A percentile compares a stretch with the other conserved stretches of the same genome.
Evolutionary conservation across 2,329 filamentous ascomycete species (phyloP).

Genomic region (Calcarisporium arbuscula): DNA sequence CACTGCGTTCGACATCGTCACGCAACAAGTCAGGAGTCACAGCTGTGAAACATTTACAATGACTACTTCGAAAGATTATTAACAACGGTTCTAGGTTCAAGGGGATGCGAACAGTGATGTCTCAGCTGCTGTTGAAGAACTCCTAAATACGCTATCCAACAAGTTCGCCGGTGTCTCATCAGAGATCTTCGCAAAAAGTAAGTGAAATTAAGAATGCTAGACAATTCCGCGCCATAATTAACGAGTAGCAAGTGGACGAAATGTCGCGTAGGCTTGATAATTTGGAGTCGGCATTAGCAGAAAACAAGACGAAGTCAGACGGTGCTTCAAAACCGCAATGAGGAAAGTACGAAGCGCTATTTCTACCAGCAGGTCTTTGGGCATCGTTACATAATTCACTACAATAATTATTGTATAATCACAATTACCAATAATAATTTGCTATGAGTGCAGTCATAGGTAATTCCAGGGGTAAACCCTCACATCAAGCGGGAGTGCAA

Average conservation of each 20-base stretch:
- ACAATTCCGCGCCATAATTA: slow-evolving; percentile 6
- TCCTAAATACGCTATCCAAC: slow-evolving; percentile 74
- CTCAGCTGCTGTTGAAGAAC: slow-evolving; percentile 74
- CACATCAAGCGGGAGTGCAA: too few relatives aligned
- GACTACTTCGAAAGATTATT: too few relatives aligned
- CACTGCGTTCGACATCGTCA: too few relatives aligned
- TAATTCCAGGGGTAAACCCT: too few relatives aligned
- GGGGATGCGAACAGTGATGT: slow-evolving; percentile 57
- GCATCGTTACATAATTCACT: too few relatives aligned
- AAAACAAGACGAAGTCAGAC: slow-evolving; percentile 41
- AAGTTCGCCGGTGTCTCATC: slow-evolving; percentile 82
- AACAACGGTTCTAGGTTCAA: slow-evolving; percentile 22
- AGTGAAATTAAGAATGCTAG: slow-evolving; percentile 25
- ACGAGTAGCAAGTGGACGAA: slow-evolving; percentile 68
- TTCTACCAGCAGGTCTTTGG: too few relatives aligned
- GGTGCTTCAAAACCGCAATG: slow-evolving; percentile 28
- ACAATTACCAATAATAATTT: too few relatives aligned
- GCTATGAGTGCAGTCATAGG: too few relatives aligned
- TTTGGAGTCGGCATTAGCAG: slow-evolving; percentile 66
- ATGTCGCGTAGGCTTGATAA: slow-evolving; percentile 84
- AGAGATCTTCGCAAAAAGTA: slow-evolving; percentile 86
- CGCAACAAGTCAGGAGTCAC: too few relatives aligned
- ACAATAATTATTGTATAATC: too few relatives aligned
- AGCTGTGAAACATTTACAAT: too few relatives aligned
- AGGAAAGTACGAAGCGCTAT: too few relatives aligned